A percentile compares a stretch with the other conserved stretches of the same genome.
These are phyloP conservation scores for Monosporozyma unispora DNA, from an alignment of 805 yeast species.

Conservation along the genomic window DNA sequence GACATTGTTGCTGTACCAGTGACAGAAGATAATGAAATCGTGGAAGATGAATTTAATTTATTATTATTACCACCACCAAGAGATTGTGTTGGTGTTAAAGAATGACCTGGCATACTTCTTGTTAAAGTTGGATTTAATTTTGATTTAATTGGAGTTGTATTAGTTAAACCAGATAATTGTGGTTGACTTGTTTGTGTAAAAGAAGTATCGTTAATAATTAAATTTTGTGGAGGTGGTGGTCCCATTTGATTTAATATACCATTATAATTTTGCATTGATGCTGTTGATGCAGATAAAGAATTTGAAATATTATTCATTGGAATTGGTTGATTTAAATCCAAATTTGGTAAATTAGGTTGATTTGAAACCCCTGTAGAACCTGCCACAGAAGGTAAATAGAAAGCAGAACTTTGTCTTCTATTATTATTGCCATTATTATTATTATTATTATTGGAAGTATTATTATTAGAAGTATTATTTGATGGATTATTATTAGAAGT, in stretches of 20 bases:
- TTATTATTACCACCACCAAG: not conserved
- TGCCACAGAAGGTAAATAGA: constrained; percentile 7
- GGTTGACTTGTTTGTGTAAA: not conserved
- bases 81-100: not conserved
- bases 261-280: constrained; percentile 11
- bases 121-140: not conserved
- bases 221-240: constrained; percentile 1
- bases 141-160: constrained; percentile 1
- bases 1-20: constrained; percentile 22
- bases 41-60: constrained; percentile 2
- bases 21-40: constrained; percentile 8
- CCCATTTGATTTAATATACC: constrained; percentile 9
- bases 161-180: not conserved
- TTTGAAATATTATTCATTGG: constrained; percentile 7
- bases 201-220: not conserved
- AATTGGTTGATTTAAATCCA: constrained; percentile 13
- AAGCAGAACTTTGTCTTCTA: constrained; percentile 12
- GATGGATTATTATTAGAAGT: constrained; percentile 4
- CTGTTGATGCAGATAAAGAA: constrained; percentile 9
- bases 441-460: not conserved
- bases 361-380: not conserved
- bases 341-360: constrained; percentile 12
- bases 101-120: not conserved
- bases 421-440: not conserved
- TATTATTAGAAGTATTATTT: not conserved